Conservation (phyloP, 306 rosid species). For the Senna siamea region DNA sequence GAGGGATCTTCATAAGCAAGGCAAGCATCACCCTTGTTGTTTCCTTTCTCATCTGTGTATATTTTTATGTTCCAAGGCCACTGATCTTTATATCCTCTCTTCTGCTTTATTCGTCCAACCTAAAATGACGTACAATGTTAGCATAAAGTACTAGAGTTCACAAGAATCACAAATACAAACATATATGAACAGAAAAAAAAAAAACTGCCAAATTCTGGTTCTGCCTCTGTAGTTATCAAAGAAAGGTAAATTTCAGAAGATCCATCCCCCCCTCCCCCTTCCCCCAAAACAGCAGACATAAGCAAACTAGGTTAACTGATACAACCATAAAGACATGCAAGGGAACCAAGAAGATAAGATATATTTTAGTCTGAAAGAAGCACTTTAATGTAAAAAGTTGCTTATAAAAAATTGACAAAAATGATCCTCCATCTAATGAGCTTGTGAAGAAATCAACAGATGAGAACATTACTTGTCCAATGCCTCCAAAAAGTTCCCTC, state of each 20-base stretch:
- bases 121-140: constrained; percentile 28
- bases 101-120: constrained; percentile 99
- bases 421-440: constrained; percentile 21
- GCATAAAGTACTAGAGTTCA: background rate
- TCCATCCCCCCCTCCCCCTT: background rate
- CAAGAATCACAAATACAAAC: background rate
- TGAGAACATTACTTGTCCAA: constrained; percentile 85
- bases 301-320: background rate
- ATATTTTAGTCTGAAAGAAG: background rate
- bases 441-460: constrained; percentile 39
- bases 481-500: constrained; percentile 94
- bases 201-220: constrained; percentile 3
- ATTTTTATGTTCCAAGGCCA: constrained; percentile 98
- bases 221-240: background rate
- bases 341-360: background rate
- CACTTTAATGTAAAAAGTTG: constrained; percentile 5
- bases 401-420: background rate
- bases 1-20: constrained; percentile 95
- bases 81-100: constrained; percentile 98
- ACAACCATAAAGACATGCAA: background rate
- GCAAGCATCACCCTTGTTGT: constrained; percentile 93
- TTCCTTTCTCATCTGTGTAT: constrained; percentile 89
- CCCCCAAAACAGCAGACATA: background rate
- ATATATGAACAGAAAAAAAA: background rate
- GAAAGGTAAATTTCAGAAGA: background rate